Conservation (phyloP, 257 asterid genomes). For the Solanum lignicaule region DNA sequence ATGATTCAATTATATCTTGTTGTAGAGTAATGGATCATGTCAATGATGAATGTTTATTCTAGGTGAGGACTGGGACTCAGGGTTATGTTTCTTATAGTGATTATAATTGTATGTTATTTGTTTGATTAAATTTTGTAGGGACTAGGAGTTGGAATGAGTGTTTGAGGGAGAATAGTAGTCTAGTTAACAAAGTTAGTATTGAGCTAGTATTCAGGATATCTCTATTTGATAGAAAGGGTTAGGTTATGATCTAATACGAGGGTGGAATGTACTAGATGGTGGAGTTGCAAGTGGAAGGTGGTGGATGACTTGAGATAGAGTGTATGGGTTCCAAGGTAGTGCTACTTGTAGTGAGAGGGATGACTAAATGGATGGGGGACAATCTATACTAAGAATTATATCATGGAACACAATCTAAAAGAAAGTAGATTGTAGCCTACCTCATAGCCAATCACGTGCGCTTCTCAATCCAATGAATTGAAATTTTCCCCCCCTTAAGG, state of each 20-base stretch:
- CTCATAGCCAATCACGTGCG: not conserved
- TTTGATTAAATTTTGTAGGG: too few relatives aligned
- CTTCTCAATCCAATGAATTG: too few relatives aligned
- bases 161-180: too few relatives aligned
- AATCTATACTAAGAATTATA: not conserved
- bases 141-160: too few relatives aligned
- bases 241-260: not conserved
- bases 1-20: too few relatives aligned
- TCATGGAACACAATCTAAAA: not conserved
- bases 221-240: not conserved
- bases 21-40: too few relatives aligned
- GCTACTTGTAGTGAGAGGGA: not conserved
- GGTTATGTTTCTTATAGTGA: too few relatives aligned
- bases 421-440: not conserved
- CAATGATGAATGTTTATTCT: too few relatives aligned
- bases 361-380: not conserved
- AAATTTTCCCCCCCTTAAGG: too few relatives aligned
- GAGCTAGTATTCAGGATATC: too few relatives aligned
- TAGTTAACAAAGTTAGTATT: not conserved
- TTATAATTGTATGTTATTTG: too few relatives aligned
- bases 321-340: not conserved
- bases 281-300: not conserved
- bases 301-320: not conserved
- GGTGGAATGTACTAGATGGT: not conserved
- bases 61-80: too few relatives aligned